Evolutionary conservation across 2,329 filamentous ascomycete genomes (phyloP).

Genomic region (Verticillium klebahnii): DNA sequence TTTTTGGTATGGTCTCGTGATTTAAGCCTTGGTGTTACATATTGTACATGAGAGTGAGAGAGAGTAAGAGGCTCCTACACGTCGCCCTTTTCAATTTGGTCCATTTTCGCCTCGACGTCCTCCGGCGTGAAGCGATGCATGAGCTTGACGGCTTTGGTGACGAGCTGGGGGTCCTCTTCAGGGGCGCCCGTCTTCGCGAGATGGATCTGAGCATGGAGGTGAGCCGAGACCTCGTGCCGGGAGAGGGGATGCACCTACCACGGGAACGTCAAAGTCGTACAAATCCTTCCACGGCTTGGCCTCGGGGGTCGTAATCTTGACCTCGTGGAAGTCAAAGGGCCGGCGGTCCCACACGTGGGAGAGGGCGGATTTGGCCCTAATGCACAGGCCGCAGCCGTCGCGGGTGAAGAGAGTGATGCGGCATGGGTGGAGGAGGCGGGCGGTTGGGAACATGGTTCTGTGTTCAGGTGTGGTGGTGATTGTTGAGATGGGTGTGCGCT

Average conservation of each 20-base stretch:
- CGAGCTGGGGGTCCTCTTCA: conserved; percentile 48
- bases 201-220: conserved; percentile 41
- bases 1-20: background rate
- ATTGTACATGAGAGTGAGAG: background rate
- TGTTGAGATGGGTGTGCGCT: background rate
- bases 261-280: conserved; percentile 79
- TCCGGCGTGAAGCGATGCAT: conserved; percentile 73
- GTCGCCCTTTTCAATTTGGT: conserved; percentile 41
- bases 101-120: conserved; percentile 65
- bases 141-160: conserved; percentile 60
- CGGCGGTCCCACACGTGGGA: conserved; percentile 62
- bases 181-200: conserved; percentile 52
- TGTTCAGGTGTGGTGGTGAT: background rate
- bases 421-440: conserved; percentile 46
- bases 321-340: conserved; percentile 64
- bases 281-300: conserved; percentile 63
- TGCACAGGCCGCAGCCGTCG: conserved; percentile 66
- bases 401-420: conserved; percentile 74
- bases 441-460: conserved; percentile 44
- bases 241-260: conserved; percentile 46
- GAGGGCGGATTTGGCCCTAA: conserved; percentile 62
- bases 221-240: background rate
- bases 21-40: background rate
- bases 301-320: conserved; percentile 62
- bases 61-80: background rate